phyloP scores from a whole-genome alignment of 192 early-diverging fungal genomes.

The Helicostylum pulchrum region DNA sequence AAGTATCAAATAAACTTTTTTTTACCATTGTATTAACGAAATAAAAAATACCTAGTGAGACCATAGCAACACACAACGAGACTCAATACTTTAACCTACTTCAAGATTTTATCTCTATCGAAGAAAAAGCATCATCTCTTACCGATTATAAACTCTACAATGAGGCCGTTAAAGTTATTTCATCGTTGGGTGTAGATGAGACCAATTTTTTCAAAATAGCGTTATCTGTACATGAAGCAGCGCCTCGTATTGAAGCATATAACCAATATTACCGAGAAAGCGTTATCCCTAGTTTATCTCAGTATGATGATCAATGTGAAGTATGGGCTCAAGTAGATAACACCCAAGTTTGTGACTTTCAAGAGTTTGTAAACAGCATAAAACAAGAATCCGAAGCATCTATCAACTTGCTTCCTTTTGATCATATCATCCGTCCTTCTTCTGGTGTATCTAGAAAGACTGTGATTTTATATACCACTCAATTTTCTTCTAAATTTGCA shows the following conservation, averaged over 20 bases:
- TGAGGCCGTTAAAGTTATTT: slow-evolving; percentile 46
- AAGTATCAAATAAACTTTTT: slow-evolving; percentile 15
- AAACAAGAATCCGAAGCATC: slow-evolving; percentile 2
- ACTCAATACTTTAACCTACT: slow-evolving; percentile 64
- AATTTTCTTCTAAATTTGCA: slow-evolving; percentile 55
- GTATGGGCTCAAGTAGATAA: slow-evolving; percentile 72
- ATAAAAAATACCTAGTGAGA: slow-evolving; percentile 49
- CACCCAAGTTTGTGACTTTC: slow-evolving; percentile 64
- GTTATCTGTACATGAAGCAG: slow-evolving; percentile 64
- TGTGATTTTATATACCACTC: slow-evolving; percentile 77
- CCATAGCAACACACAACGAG: slow-evolving; percentile 60
- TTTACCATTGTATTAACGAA: background rate
- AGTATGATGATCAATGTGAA: slow-evolving; percentile 50
- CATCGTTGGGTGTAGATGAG: slow-evolving; percentile 41
- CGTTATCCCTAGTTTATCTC: slow-evolving; percentile 54
- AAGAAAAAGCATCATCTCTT: slow-evolving; percentile 9
- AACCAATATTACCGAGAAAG: slow-evolving; percentile 77
- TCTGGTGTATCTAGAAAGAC: slow-evolving; percentile 16
- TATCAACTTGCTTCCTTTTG: slow-evolving; percentile 49
- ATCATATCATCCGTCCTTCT: slow-evolving; percentile 50
- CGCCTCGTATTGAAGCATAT: slow-evolving; percentile 79
- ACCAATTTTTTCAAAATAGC: slow-evolving; percentile 64
- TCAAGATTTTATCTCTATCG: slow-evolving; percentile 46
- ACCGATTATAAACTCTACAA: slow-evolving; percentile 50
- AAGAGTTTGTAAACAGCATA: slow-evolving; percentile 26